Evolutionary conservation across 1,284 basidiomycete species (phyloP), one percentile per base, ranked within the genome.

Genomic region (Trametes pubescens): DNA sequence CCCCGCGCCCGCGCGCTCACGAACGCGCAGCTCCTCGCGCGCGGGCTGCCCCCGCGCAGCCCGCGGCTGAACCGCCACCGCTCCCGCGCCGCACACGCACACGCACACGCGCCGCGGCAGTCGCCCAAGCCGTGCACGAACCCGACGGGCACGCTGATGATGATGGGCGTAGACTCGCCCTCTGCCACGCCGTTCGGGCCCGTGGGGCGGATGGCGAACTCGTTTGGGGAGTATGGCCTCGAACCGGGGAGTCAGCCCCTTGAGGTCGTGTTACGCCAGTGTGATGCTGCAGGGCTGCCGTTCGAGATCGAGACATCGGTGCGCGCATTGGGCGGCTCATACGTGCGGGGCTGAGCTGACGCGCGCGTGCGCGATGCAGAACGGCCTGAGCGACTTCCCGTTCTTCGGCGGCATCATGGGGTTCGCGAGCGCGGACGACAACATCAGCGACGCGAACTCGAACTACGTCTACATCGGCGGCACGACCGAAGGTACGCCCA

Each of bases 21-120:
- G 2, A 74, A 74, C 57, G 72, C 68, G 4, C 57, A 72, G 49
- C 65, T 70, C 22, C 51, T 74, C 26, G 65, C 68, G 32, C 63
- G 69, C 34, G 69, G 72, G 2, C 63, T 74, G 51, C 61, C 70
- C 22, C 71, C 62, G 8, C 70, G 68, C 62, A 57, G 60, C 35
- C 72, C 71, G 7, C 38, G 59, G 55, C 48, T 38, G 57, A 37
- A 38, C 49, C 10, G 21, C 40, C 6, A 10, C 29, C 59, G 56
- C 21, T 22, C 40, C 38, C 66, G 34, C 2, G 26, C 4, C 24
- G 16, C 47, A 22, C 35, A 61, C 44, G 21, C 51, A 61, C 32
- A 48, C 43, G 34, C 5, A 16, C 43, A 16, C 43, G 43, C 18
- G 9, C 59, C 68, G 32, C 65, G 69, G 40, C 61, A 57, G 51